phyloP scores from a whole-genome alignment of 345 rosid species.

The Draba incana region DNA sequence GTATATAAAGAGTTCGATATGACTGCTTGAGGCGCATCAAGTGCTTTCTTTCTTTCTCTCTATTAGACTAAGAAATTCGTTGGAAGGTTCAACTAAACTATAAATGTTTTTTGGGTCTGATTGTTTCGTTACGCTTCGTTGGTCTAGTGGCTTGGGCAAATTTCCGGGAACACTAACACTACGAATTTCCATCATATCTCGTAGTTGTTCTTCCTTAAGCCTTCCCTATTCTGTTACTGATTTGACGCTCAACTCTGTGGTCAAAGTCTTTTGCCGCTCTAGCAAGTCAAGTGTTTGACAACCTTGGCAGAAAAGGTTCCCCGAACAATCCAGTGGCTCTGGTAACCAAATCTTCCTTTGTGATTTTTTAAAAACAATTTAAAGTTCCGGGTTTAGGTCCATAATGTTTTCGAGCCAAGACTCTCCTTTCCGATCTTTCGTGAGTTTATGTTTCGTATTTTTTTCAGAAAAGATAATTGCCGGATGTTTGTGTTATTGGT shows the following conservation, averaged over 20 bases:
- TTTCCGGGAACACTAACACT: not conserved
- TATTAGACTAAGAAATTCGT: too few species aligned
- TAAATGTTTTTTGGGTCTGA: conserved; percentile 9
- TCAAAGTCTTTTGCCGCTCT: conserved; percentile 65
- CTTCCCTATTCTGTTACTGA: conserved; percentile 39
- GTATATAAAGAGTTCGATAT: too few species aligned
- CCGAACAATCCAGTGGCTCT: conserved; percentile 65
- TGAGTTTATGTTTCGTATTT: too few species aligned
- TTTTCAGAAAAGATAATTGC: too few species aligned
- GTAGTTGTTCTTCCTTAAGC: not conserved
- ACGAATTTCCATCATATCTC: not conserved
- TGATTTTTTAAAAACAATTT: not conserved
- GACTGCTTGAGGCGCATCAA: too few species aligned
- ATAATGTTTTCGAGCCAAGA: too few species aligned
- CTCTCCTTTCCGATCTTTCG: too few species aligned
- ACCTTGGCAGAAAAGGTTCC: conserved; percentile 78
- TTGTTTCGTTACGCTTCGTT: not conserved
- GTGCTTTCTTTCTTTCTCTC: too few species aligned
- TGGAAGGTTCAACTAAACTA: too few species aligned
- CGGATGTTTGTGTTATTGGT: not conserved
- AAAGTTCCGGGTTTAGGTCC: too few species aligned
- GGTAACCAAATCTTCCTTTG: conserved; percentile 42
- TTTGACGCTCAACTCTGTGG: conserved; percentile 66
- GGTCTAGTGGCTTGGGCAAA: conserved; percentile 1
- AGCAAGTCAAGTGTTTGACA: conserved; percentile 60